Conservation (phyloP, 2,329 filamentous ascomycete species). For the Lecanoromycetidae sp. region DNA sequence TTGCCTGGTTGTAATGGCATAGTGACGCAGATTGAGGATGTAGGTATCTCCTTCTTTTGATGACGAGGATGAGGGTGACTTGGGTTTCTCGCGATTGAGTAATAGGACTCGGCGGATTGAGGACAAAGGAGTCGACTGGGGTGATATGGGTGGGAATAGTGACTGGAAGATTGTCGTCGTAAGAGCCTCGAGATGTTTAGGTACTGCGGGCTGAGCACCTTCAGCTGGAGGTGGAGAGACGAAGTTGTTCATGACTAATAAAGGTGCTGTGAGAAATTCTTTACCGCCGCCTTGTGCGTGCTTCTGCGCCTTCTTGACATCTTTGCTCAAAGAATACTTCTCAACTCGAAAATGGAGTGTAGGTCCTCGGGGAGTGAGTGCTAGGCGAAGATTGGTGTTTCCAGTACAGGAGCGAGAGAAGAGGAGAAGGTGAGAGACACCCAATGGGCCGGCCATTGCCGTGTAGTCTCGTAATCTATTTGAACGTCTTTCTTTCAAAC, state of each 20-base stretch:
- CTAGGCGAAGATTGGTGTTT: constrained; percentile 84
- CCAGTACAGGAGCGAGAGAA: constrained; percentile 83
- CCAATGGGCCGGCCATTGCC: constrained; percentile 87
- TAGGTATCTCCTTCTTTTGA: constrained; percentile 50
- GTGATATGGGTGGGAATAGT: constrained; percentile 89
- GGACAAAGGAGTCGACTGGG: constrained; percentile 74
- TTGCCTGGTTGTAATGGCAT: constrained; percentile 82
- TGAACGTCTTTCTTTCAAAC: constrained; percentile 75
- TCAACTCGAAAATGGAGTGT: constrained; percentile 91
- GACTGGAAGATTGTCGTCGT: constrained; percentile 92
- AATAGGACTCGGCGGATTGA: constrained; percentile 88
- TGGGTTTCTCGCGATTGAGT: constrained; percentile 61
- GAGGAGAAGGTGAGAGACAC: constrained; percentile 82
- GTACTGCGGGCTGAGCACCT: constrained; percentile 53
- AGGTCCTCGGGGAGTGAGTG: constrained; percentile 76
- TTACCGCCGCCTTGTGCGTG: constrained; percentile 72
- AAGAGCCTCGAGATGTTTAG: constrained; percentile 85
- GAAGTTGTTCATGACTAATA: constrained; percentile 99
- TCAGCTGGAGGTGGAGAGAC: constrained; percentile 45
- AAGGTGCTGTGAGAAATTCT: constrained; percentile 71
- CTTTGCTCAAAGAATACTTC: constrained; percentile 86
- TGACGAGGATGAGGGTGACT: constrained; percentile 18
- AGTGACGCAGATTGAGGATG: constrained; percentile 79
- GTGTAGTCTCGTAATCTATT: constrained; percentile 88
- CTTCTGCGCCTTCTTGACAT: constrained; percentile 72